Evolutionary conservation across 805 yeast genomes (phyloP), one percentile per base, ranked within the genome.

Genomic region (Saccharomyces jurei): DNA sequence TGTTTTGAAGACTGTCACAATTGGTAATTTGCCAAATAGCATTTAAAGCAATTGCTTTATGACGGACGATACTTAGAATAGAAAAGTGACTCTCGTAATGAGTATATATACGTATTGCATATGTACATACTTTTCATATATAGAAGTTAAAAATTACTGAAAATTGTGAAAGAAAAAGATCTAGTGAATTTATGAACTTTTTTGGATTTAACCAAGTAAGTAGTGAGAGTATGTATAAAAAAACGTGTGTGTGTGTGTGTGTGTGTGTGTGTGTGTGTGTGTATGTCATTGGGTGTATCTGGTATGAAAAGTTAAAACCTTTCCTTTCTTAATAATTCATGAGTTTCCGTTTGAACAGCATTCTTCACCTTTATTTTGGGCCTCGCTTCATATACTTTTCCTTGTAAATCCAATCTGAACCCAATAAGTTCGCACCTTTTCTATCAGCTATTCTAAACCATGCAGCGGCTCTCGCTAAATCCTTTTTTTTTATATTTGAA

Each of bases 371-470:
- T 17, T 36, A 36, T 36, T 36, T 21, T 11, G 25, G 44, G 8
- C 44, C 22, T 36, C 10, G 25, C 17, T 67, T 63, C 70, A 74
- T 66, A 62, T 86, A 86, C 71, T 85, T 86, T 49, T 81, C 81
- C 67, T 84, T 86, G 71, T 84, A 81, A 36, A 86, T 84, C 92
- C 92, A 86, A 56, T 83, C 80, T 54, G 84, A 82, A 0, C 90
- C 91, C 27, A 83, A 78, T 53, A 83, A 70, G 58, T 76, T 78
- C 25, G 78, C 78, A 3, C 90, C 90, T 58, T 77, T 76, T 29
- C 76, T 70, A 52, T 83, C 89, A 14, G 88, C 86, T 31, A 81
- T 69, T 46, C 91, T 74, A 54, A 81, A 78, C 84, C 90, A 84
- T 11, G 83, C 81, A 2, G 91, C 87, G 2, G 92, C 88, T 61